These are phyloP conservation scores for Penicillium ucsense DNA, from an alignment of 495 filamentous ascomycete genomes.

Conservation along the genomic window DNA sequence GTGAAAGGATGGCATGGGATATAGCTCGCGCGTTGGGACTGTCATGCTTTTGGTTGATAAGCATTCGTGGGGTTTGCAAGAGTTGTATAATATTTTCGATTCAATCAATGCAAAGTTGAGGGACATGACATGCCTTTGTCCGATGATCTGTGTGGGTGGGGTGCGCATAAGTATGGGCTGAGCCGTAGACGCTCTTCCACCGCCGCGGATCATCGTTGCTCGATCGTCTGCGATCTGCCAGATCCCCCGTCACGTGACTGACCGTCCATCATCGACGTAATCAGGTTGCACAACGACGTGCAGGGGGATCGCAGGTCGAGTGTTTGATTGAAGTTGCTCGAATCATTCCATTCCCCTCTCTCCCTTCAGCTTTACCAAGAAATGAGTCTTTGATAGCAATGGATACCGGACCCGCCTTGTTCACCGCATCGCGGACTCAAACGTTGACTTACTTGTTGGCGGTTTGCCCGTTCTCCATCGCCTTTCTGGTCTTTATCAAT, in stretches of 20 bases:
- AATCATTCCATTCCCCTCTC: neutral
- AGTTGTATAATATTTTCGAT: neutral
- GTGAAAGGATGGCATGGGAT: too few relatives aligned
- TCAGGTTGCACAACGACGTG: slow-evolving; percentile 5
- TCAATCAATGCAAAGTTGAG: too few relatives aligned
- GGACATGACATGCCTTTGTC: too few relatives aligned
- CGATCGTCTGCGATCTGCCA: too few relatives aligned
- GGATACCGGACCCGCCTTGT: slow-evolving; percentile 29
- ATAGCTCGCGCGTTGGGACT: too few relatives aligned
- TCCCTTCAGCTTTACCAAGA: neutral
- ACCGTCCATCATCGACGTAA: slow-evolving; percentile 5
- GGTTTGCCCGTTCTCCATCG: slow-evolving; percentile 90
- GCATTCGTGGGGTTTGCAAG: neutral
- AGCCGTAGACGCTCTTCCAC: too few relatives aligned
- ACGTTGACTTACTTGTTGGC: slow-evolving; percentile 76
- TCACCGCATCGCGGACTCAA: slow-evolving; percentile 62
- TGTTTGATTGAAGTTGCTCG: neutral
- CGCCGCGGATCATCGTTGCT: too few relatives aligned
- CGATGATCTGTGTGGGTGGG: too few relatives aligned
- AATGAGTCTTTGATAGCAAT: slow-evolving; percentile 17
- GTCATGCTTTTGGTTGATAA: neutral
- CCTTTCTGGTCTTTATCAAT: slow-evolving; percentile 96
- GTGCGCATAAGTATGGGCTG: too few relatives aligned
- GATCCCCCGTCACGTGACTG: slow-evolving; percentile 10
- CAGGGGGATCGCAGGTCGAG: neutral